Evolutionary conservation across 352 stramenopile genomes (phyloP).

Genomic region (Pythium chondricola): DNA sequence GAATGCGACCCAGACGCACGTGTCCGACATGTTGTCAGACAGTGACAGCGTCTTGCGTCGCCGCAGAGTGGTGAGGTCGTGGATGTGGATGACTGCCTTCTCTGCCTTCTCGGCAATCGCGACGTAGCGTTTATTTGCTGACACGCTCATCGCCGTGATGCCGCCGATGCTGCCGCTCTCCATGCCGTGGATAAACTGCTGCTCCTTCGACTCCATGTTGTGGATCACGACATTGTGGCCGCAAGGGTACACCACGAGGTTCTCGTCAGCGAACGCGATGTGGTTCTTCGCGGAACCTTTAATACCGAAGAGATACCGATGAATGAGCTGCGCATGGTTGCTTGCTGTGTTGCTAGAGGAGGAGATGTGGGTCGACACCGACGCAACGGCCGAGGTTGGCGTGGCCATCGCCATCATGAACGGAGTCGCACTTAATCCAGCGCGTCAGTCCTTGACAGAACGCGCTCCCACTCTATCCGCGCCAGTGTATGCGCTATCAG

Average conservation of each 20-base stretch:
- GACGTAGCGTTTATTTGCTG: slow-evolving; percentile 79
- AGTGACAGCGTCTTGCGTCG: slow-evolving; percentile 82
- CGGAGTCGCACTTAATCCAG: background rate
- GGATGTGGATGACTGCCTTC: slow-evolving; percentile 83
- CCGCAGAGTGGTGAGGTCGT: slow-evolving; percentile 84
- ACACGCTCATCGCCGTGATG: slow-evolving; percentile 85
- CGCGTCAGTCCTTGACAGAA: no score
- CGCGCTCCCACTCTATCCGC: no score
- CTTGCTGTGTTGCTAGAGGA: background rate
- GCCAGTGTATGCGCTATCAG: no score
- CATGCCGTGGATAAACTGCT: slow-evolving; percentile 87
- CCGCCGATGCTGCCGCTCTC: slow-evolving; percentile 58
- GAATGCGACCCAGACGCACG: slow-evolving; percentile 81
- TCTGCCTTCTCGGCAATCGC: slow-evolving; percentile 86
- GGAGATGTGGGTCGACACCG: background rate
- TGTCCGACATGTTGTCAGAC: slow-evolving; percentile 71
- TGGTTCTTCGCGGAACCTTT: slow-evolving; percentile 80
- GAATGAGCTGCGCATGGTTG: slow-evolving; percentile 33
- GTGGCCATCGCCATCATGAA: background rate
- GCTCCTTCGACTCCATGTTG: slow-evolving; percentile 86
- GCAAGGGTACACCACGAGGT: slow-evolving; percentile 80
- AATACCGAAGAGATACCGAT: slow-evolving; percentile 78
- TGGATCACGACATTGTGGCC: slow-evolving; percentile 86
- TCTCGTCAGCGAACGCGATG: slow-evolving; percentile 82
- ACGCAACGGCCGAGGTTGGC: background rate